phyloP scores from a whole-genome alignment of 805 yeast genomes.

The Kodamaea kaohsiungensis region DNA sequence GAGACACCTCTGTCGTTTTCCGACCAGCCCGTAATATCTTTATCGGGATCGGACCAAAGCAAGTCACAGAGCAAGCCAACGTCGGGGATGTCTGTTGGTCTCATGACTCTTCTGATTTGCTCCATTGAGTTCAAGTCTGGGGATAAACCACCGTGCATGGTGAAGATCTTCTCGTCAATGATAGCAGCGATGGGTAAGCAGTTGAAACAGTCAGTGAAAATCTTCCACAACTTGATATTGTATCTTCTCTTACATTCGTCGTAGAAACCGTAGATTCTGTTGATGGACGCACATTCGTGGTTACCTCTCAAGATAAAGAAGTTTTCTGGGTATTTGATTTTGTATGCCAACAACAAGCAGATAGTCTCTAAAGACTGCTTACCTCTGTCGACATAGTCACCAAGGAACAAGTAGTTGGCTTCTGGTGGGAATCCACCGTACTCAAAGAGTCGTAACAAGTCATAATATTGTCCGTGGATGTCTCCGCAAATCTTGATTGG shows the following conservation, averaged over 20 bases:
- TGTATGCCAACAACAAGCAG: conserved; percentile 50
- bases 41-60: conserved; percentile 98
- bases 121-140: conserved; percentile 98
- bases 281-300: conserved; percentile 59
- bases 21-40: conserved; percentile 98
- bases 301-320: conserved; percentile 62
- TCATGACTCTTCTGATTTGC: conserved; percentile 97
- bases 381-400: conserved; percentile 64
- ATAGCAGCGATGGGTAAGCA: conserved; percentile 98
- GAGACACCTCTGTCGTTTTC: conserved; percentile 99
- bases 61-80: conserved; percentile 95
- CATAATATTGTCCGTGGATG: conserved; percentile 75
- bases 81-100: conserved; percentile 99
- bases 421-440: conserved; percentile 62
- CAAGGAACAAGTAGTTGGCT: conserved; percentile 55
- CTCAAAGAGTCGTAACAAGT: conserved; percentile 54
- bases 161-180: conserved; percentile 95
- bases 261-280: conserved; percentile 60
- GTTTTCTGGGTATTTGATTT: conserved; percentile 60
- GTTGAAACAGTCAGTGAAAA: conserved; percentile 97
- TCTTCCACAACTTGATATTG: conserved; percentile 97
- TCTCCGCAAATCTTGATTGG: conserved; percentile 98
- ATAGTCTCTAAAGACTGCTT: conserved; percentile 58
- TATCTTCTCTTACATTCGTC: conserved; percentile 98
- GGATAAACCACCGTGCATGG: conserved; percentile 98